phyloP scores from a whole-genome alignment of 768 basidiomycete genomes.

The Neoboletus brunneissimus region DNA sequence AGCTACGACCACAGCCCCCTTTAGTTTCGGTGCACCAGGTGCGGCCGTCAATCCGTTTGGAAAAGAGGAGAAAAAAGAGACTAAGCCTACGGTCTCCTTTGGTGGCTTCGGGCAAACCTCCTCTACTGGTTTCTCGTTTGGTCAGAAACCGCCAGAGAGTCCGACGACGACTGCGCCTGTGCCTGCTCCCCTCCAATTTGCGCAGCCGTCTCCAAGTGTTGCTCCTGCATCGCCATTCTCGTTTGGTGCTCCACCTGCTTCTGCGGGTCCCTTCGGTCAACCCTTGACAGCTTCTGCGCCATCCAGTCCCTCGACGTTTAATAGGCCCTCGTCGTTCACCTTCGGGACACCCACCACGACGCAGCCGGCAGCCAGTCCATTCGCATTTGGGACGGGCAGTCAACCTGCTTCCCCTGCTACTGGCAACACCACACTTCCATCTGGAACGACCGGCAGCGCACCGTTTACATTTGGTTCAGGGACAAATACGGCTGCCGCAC shows the following conservation, averaged over 20 bases:
- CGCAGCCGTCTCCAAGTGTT: slow-evolving; percentile 36
- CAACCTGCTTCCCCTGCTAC: slow-evolving; percentile 60
- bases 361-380: slow-evolving; percentile 35
- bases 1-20: slow-evolving; percentile 32
- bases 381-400: slow-evolving; percentile 49
- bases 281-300: slow-evolving; percentile 46
- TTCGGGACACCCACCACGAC: slow-evolving; percentile 44
- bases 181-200: slow-evolving; percentile 49
- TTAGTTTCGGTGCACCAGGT: slow-evolving; percentile 33
- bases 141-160: slow-evolving; percentile 39
- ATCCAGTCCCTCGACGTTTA: slow-evolving; percentile 57
- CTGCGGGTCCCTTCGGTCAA: slow-evolving; percentile 43
- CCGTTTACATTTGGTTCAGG: slow-evolving; percentile 40
- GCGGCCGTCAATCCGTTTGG: slow-evolving; percentile 46
- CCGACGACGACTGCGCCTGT: slow-evolving; percentile 39
- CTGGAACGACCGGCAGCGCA: slow-evolving; percentile 26
- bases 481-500: slow-evolving; percentile 33
- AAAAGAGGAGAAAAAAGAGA: slow-evolving; percentile 46
- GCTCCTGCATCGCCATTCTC: slow-evolving; percentile 42
- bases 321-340: slow-evolving; percentile 43
- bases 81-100: slow-evolving; percentile 42
- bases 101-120: slow-evolving; percentile 46
- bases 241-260: slow-evolving; percentile 41
- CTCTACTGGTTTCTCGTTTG: slow-evolving; percentile 46
- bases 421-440: slow-evolving; percentile 32